Evolutionary conservation across 73 alveolate species (phyloP).

Genomic region (Diophrys appendiculata): DNA sequence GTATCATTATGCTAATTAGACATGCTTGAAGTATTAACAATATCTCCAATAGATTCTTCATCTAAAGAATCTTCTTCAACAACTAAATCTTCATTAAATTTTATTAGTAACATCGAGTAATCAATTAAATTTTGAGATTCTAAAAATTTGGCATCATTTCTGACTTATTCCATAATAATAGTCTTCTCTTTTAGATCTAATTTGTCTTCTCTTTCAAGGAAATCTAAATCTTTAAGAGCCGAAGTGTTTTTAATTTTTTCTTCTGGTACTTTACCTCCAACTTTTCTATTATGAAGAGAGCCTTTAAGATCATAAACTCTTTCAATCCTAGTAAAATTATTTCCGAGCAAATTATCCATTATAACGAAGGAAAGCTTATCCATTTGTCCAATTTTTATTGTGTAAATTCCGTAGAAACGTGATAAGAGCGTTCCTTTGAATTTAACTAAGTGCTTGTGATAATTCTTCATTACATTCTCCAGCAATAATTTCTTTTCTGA

Average conservation of each 20-base stretch:
- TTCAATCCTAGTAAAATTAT: neutral
- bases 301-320: constrained; percentile 49
- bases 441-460: constrained; percentile 35
- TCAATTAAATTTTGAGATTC: constrained; percentile 32
- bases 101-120: constrained; percentile 35
- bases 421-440: constrained; percentile 36
- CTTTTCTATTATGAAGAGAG: constrained; percentile 35
- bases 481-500: constrained; percentile 19
- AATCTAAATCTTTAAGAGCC: constrained; percentile 43
- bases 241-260: constrained; percentile 1
- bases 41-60: neutral
- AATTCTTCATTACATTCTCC: constrained; percentile 30
- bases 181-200: constrained; percentile 14
- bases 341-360: constrained; percentile 55
- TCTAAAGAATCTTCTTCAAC: neutral
- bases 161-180: neutral
- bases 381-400: constrained; percentile 42
- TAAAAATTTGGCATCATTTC: constrained; percentile 22
- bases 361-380: constrained; percentile 37
- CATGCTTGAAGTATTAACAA: neutral
- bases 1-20: neutral
- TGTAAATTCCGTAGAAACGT: constrained; percentile 41
- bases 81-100: neutral
- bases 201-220: constrained; percentile 9
- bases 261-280: constrained; percentile 18